A percentile compares a stretch with the other conserved stretches of the same genome.
Conservation (phyloP, 106 monocot genomes). For the Dioscorea dumetorum region DNA sequence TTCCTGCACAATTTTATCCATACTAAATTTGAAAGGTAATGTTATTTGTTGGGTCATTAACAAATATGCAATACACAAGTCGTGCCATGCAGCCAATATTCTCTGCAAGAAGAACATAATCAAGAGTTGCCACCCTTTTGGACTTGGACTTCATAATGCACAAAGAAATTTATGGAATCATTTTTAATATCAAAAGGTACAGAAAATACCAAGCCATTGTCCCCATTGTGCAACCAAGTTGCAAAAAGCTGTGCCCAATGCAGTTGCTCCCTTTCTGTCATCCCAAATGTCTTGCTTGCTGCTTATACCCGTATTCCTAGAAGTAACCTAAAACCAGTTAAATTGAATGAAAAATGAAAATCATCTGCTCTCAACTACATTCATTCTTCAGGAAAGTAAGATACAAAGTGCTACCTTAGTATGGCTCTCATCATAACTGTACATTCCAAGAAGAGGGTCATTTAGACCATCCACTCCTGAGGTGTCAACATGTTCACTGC, state of each 20-base stretch:
- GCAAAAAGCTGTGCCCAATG: constrained; percentile 77
- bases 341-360: background rate
- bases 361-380: background rate
- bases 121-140: no score
- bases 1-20: no score
- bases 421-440: constrained; percentile 10
- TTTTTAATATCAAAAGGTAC: background rate
- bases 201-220: constrained; percentile 73
- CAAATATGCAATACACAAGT: no score
- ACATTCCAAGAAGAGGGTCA: constrained; percentile 70
- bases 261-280: constrained; percentile 41
- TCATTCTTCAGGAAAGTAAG: background rate
- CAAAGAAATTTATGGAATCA: background rate
- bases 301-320: constrained; percentile 29
- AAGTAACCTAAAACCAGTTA: constrained; percentile 1
- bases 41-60: no score
- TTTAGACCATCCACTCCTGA: constrained; percentile 34
- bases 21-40: no score
- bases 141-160: no score
- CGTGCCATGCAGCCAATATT: no score
- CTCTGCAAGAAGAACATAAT: no score
- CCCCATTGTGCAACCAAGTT: constrained; percentile 80
- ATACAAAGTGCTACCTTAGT: constrained; percentile 31
- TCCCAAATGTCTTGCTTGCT: constrained; percentile 40
- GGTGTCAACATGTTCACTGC: constrained; percentile 38